Conservation (phyloP, 139 green algal genomes). For the Monoraphidium neglectum region DNA sequence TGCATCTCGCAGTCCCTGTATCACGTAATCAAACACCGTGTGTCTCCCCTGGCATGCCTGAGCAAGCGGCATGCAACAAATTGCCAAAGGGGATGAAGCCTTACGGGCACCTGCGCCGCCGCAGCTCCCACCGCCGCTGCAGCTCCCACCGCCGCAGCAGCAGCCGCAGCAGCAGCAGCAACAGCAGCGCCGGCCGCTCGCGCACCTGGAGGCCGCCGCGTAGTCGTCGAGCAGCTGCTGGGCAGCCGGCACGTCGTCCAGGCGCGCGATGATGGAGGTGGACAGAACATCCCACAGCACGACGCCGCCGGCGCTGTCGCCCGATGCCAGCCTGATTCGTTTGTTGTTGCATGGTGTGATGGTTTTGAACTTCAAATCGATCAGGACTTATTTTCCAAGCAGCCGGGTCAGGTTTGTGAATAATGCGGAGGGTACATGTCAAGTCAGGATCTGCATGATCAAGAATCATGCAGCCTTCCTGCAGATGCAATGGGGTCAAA, state of each 20-base stretch:
- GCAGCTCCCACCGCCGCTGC: too few species aligned
- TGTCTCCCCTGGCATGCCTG: too few species aligned
- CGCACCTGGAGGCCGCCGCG: background rate
- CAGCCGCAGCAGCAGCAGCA: too few species aligned
- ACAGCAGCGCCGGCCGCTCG: background rate
- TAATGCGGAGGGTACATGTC: too few species aligned
- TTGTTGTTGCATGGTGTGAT: background rate
- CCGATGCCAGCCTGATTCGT: slow-evolving; percentile 68
- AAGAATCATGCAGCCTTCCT: background rate
- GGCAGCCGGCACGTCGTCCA: slow-evolving; percentile 55
- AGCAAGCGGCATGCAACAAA: too few species aligned
- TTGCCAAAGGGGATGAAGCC: too few species aligned
- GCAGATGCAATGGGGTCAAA: background rate
- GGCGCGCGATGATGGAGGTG: slow-evolving; percentile 31
- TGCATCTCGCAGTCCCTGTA: too few species aligned
- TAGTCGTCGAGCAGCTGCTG: slow-evolving; percentile 13
- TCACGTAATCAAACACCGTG: too few species aligned
- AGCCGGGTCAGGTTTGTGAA: too few species aligned
- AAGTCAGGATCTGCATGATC: background rate
- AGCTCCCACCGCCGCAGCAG: too few species aligned
- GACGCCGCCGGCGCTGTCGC: slow-evolving; percentile 71
- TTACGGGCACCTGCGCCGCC: too few species aligned
- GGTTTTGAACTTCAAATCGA: background rate
- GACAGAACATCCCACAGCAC: slow-evolving; percentile 76
- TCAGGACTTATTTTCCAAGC: too few species aligned